A percentile compares a stretch with the other conserved stretches of the same genome.
Conservation (phyloP, 2,329 filamentous ascomycete genomes). For the Exophiala phaeomuriformis region DNA sequence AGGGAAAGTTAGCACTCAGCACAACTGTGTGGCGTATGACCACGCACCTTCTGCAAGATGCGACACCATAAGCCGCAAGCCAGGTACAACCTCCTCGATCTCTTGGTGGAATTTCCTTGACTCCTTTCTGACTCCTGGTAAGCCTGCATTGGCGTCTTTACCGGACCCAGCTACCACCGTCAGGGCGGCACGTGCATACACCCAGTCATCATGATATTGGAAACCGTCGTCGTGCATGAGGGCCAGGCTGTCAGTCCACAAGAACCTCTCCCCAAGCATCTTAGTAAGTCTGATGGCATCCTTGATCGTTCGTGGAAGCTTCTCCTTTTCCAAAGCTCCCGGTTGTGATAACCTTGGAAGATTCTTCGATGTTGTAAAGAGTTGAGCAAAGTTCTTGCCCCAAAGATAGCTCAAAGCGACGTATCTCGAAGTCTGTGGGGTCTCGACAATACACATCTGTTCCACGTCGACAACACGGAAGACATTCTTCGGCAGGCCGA, state of each 20-base stretch:
- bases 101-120: slow-evolving; percentile 26
- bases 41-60: slow-evolving; percentile 25
- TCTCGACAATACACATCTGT: slow-evolving; percentile 24
- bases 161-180: slow-evolving; percentile 25
- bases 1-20: slow-evolving; percentile 1
- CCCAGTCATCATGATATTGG: slow-evolving; percentile 28
- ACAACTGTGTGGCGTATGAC: background rate
- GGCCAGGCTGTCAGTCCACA: slow-evolving; percentile 28
- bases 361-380: slow-evolving; percentile 26
- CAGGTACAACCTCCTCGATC: slow-evolving; percentile 25
- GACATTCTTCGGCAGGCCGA: slow-evolving; percentile 19
- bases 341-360: slow-evolving; percentile 23
- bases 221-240: slow-evolving; percentile 27
- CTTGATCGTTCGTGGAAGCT: slow-evolving; percentile 26
- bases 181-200: slow-evolving; percentile 24
- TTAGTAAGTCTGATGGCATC: slow-evolving; percentile 26
- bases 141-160: slow-evolving; percentile 27
- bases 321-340: slow-evolving; percentile 24
- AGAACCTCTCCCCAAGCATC: slow-evolving; percentile 25
- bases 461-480: slow-evolving; percentile 27
- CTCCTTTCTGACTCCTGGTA: slow-evolving; percentile 27
- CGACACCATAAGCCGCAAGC: slow-evolving; percentile 26
- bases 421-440: slow-evolving; percentile 22
- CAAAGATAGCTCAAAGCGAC: slow-evolving; percentile 28
- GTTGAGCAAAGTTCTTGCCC: slow-evolving; percentile 27